A percentile compares a stretch with the other conserved stretches of the same genome.
These are phyloP conservation scores for Alternaria conjuncta DNA, from an alignment of 2,329 filamentous ascomycete genomes.

Conservation along the genomic window DNA sequence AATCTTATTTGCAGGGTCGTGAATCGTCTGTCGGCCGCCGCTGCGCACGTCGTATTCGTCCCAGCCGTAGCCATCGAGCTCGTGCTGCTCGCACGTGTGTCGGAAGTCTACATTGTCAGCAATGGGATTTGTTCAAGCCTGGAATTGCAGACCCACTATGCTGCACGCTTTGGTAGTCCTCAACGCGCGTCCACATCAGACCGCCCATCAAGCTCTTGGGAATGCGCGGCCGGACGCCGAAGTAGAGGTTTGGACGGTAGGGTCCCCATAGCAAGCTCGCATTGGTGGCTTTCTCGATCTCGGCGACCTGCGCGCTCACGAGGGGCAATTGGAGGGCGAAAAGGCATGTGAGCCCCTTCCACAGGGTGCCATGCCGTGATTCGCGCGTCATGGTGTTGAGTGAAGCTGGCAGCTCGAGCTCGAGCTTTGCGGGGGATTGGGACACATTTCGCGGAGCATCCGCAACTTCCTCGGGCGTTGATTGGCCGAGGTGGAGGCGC, in stretches of 20 bases:
- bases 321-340: slow-evolving; percentile 33
- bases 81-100: slow-evolving; percentile 94
- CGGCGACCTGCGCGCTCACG: slow-evolving; percentile 40
- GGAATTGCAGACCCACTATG: slow-evolving; percentile 64
- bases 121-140: background rate
- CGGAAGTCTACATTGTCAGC: slow-evolving; percentile 70
- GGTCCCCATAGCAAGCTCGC: slow-evolving; percentile 94
- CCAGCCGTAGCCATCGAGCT: slow-evolving; percentile 97
- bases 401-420: slow-evolving; percentile 20
- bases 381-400: slow-evolving; percentile 34
- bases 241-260: slow-evolving; percentile 93
- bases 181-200: slow-evolving; percentile 87
- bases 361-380: slow-evolving; percentile 25
- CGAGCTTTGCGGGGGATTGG: slow-evolving; percentile 23
- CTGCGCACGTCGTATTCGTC: slow-evolving; percentile 91
- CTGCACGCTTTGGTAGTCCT: slow-evolving; percentile 77
- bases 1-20: slow-evolving; percentile 85
- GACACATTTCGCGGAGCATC: slow-evolving; percentile 28
- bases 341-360: slow-evolving; percentile 29
- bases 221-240: slow-evolving; percentile 82
- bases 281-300: slow-evolving; percentile 64
- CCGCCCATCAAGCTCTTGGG: slow-evolving; percentile 82
- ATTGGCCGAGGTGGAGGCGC: slow-evolving; percentile 18
- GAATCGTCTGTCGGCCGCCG: slow-evolving; percentile 87
- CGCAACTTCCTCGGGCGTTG: slow-evolving; percentile 21